These are phyloP conservation scores for Bonia amplexicaulis DNA, from an alignment of 176 grass and related monocot species.

Conservation along the genomic window DNA sequence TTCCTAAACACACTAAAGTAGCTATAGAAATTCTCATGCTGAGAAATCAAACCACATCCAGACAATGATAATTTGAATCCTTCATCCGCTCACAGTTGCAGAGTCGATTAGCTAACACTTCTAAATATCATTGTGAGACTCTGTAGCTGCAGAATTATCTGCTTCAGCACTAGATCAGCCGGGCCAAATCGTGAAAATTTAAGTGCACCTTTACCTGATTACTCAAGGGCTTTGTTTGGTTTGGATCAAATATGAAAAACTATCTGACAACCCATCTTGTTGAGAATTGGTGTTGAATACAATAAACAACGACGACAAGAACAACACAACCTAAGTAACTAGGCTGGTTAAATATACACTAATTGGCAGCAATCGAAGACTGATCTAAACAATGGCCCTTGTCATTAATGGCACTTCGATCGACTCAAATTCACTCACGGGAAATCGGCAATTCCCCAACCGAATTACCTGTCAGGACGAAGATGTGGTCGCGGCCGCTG, in stretches of 20 bases:
- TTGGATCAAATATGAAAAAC: background rate
- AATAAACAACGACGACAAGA: background rate
- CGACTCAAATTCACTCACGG: background rate
- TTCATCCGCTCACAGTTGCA: background rate
- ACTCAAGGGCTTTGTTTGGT: background rate
- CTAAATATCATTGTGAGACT: background rate
- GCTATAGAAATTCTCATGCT: too few species aligned
- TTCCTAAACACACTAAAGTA: background rate
- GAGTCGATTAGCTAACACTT: background rate
- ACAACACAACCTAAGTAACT: background rate
- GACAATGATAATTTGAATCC: background rate
- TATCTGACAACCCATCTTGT: background rate
- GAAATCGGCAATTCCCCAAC: background rate
- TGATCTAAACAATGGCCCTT: background rate
- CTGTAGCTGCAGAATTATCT: background rate
- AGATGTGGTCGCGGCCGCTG: conserved; percentile 71
- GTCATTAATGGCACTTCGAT: background rate
- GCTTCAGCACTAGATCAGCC: background rate
- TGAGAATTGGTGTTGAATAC: background rate
- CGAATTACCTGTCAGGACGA: conserved; percentile 68
- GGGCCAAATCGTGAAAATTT: background rate
- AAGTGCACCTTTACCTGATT: background rate
- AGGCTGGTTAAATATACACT: background rate
- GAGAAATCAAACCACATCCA: background rate
- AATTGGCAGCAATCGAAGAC: background rate